Evolutionary conservation across 1,284 basidiomycete genomes (phyloP).

Genomic region (Inonotus hispidus): DNA sequence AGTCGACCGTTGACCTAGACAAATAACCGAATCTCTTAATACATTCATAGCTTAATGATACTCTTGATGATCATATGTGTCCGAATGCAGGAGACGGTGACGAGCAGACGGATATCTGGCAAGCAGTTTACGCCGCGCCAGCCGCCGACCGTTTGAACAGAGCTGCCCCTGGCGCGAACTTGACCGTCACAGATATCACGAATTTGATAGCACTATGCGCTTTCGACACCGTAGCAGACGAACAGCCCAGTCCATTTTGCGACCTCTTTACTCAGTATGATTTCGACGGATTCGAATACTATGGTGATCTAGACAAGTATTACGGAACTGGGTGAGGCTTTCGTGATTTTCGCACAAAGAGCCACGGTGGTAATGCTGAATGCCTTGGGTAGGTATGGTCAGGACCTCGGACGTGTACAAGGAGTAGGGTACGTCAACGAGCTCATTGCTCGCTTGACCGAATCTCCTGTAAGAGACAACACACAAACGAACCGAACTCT

Average conservation of each 20-base stretch:
- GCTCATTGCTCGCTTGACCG: slow-evolving; percentile 72
- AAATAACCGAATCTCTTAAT: background rate
- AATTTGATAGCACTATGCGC: slow-evolving; percentile 71
- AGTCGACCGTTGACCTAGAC: slow-evolving; percentile 19
- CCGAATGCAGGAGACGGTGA: slow-evolving; percentile 49
- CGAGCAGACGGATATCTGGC: slow-evolving; percentile 45
- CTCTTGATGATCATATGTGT: slow-evolving; percentile 68
- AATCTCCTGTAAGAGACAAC: slow-evolving; percentile 51
- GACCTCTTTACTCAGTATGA: slow-evolving; percentile 52
- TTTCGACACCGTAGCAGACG: slow-evolving; percentile 61
- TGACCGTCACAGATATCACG: slow-evolving; percentile 52
- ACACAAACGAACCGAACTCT: slow-evolving; percentile 82
- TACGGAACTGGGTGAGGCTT: slow-evolving; percentile 62
- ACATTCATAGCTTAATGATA: slow-evolving; percentile 53
- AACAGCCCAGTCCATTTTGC: slow-evolving; percentile 64
- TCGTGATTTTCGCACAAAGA: background rate
- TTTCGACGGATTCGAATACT: slow-evolving; percentile 64
- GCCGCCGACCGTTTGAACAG: slow-evolving; percentile 61
- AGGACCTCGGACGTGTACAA: slow-evolving; percentile 62
- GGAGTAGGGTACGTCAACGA: slow-evolving; percentile 84
- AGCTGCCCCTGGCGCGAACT: slow-evolving; percentile 54
- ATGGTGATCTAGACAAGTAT: slow-evolving; percentile 70
- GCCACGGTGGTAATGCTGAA: background rate
- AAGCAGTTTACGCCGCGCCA: slow-evolving; percentile 46
- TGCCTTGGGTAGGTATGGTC: slow-evolving; percentile 48